Evolutionary conservation across 1,284 basidiomycete species (phyloP).

Genomic region (Caloboletus firmus): DNA sequence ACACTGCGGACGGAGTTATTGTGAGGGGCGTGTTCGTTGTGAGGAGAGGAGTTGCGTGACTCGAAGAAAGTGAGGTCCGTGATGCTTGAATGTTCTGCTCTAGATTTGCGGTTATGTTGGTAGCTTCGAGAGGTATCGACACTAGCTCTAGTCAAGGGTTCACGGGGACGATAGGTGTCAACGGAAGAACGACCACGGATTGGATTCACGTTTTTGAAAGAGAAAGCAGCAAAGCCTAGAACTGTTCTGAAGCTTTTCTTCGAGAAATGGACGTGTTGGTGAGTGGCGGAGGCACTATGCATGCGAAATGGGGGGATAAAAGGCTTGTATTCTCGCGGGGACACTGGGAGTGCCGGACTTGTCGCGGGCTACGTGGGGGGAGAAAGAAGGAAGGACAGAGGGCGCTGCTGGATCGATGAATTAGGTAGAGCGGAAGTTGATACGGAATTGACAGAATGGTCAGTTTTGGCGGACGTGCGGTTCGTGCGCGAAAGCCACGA

Average conservation of each 20-base stretch:
- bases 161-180: constrained; percentile 28
- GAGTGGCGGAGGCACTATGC: constrained; percentile 41
- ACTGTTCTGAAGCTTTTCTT: constrained; percentile 45
- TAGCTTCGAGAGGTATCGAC: constrained; percentile 35
- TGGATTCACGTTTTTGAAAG: constrained; percentile 33
- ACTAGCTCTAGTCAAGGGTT: constrained; percentile 31
- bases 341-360: constrained; percentile 21
- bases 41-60: constrained; percentile 31
- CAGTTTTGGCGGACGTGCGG: constrained; percentile 35
- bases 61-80: constrained; percentile 41
- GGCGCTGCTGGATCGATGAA: constrained; percentile 31
- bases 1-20: constrained; percentile 35
- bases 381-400: constrained; percentile 28
- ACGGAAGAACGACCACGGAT: constrained; percentile 31
- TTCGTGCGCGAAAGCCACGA: constrained; percentile 39
- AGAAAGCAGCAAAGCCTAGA: constrained; percentile 39
- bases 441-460: constrained; percentile 31
- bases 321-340: constrained; percentile 23
- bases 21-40: constrained; percentile 34
- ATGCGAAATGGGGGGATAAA: constrained; percentile 35
- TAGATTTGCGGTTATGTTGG: constrained; percentile 27
- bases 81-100: constrained; percentile 35
- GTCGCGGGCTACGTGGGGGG: constrained; percentile 24
- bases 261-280: constrained; percentile 36
- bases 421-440: constrained; percentile 34